Base-by-base conservation (phyloP, 345 rosid species). In the Citrus sp. region DNA sequence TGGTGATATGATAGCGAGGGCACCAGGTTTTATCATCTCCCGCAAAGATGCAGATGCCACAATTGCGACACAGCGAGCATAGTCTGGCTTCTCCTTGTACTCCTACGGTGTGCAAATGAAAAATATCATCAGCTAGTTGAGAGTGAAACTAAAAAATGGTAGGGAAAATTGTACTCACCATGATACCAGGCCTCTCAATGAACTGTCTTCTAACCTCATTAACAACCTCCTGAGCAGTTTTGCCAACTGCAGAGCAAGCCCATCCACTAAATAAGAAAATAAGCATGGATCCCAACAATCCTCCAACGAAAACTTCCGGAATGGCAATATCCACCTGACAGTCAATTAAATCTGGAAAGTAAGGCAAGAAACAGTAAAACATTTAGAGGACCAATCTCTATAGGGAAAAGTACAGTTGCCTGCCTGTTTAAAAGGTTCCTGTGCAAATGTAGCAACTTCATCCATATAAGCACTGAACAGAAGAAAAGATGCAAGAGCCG, bases 191-290 rank as follows among this genome's bases (percentile, higher is more conserved):
- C 86, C 98, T 90, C 89, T 94, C 98, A 77, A 96, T 91, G 85
- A 96, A 96, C 73, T 96, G 99, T 84, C 98, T 87, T 87, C 99
- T 89, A 71, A 96, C 98, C 94, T 96, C 99, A 73, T 93, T 90
- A 69, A 94, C 99, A 82, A 97, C 99, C 90, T 97, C 99, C 86
- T 97, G 99, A 55, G 99, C 99, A 83, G 98, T 97, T 85, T 92
- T 89, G 75, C 99, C 98, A 77, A 96, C 98, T 55, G 98, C 98
- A 42, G 98, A 84, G 76, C 99, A 96, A 66, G 98, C 97, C 97
- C 95, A 94, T 77, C 92, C 97, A 85, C 98, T 96, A 78, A 96
- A 94, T 77, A 96, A 85, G 87, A 83, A 96, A 72, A 96, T 96
- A 81, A 94, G 98, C 99, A 94, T 94, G 34, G 99, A 86, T 32